phyloP scores from a whole-genome alignment of 345 rosid genomes.

The Populus nigra region DNA sequence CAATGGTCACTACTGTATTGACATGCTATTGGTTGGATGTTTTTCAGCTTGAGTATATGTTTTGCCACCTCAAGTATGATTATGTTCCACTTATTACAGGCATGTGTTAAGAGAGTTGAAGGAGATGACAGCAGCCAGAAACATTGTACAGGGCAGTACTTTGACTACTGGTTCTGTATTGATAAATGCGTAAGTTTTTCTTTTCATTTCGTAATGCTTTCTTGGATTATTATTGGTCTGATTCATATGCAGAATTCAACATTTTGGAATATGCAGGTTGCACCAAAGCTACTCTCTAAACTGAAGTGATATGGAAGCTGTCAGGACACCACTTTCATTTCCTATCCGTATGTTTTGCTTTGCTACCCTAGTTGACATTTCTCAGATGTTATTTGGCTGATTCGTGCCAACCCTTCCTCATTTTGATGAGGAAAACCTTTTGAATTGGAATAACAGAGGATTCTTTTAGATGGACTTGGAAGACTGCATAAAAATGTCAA shows the following conservation, averaged over 20 bases:
- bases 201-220: neutral
- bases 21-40: neutral
- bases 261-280: conserved; percentile 31
- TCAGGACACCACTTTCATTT: neutral
- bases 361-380: neutral
- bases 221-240: neutral
- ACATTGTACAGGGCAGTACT: conserved; percentile 52
- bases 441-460: neutral
- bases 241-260: neutral
- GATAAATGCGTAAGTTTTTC: conserved; percentile 20
- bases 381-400: neutral
- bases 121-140: conserved; percentile 79
- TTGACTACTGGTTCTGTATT: conserved; percentile 23
- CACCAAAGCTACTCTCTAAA: conserved; percentile 30
- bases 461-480: neutral
- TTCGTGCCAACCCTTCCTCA: neutral
- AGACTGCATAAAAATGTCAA: neutral
- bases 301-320: conserved; percentile 22
- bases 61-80: neutral
- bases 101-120: conserved; percentile 82
- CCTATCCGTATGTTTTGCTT: neutral
- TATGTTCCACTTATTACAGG: conserved; percentile 35
- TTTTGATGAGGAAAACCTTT: neutral
- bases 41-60: neutral
- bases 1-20: neutral